Conservation (phyloP, 495 filamentous ascomycete species). For the Pyrenula massariospora region DNA sequence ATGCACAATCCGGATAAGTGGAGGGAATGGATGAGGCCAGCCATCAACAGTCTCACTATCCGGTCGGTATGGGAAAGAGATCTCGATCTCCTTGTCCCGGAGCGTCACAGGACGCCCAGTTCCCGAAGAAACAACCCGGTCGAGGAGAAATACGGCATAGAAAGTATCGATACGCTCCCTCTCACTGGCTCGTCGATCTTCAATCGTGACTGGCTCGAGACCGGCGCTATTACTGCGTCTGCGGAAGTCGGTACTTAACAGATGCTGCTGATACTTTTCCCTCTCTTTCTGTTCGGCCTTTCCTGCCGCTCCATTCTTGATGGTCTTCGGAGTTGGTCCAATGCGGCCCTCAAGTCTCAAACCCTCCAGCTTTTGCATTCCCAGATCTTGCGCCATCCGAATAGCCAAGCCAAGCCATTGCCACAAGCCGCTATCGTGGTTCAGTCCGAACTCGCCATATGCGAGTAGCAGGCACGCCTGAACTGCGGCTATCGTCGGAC, state of each 20-base stretch:
- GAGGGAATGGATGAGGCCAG: conserved; percentile 68
- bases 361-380: conserved; percentile 67
- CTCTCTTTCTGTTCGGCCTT: conserved; percentile 31
- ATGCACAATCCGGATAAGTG: conserved; percentile 69
- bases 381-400: conserved; percentile 75
- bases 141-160: conserved; percentile 78
- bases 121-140: conserved; percentile 74
- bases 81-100: conserved; percentile 69
- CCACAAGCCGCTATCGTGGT: conserved; percentile 79
- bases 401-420: conserved; percentile 82
- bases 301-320: conserved; percentile 32
- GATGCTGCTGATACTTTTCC: conserved; percentile 20
- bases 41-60: conserved; percentile 43
- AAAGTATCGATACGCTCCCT: conserved; percentile 72
- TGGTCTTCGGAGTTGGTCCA: conserved; percentile 39
- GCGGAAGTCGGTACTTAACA: conserved; percentile 5
- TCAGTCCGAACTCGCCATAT: conserved; percentile 76
- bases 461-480: conserved; percentile 72
- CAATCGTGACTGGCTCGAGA: conserved; percentile 17
- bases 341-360: conserved; percentile 52
- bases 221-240: conserved; percentile 5
- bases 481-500: conserved; percentile 65
- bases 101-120: conserved; percentile 72
- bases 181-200: conserved; percentile 42
- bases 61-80: conserved; percentile 55